Base-by-base conservation (phyloP, 2,329 filamentous ascomycete species). In the Septoria petroselini region DNA sequence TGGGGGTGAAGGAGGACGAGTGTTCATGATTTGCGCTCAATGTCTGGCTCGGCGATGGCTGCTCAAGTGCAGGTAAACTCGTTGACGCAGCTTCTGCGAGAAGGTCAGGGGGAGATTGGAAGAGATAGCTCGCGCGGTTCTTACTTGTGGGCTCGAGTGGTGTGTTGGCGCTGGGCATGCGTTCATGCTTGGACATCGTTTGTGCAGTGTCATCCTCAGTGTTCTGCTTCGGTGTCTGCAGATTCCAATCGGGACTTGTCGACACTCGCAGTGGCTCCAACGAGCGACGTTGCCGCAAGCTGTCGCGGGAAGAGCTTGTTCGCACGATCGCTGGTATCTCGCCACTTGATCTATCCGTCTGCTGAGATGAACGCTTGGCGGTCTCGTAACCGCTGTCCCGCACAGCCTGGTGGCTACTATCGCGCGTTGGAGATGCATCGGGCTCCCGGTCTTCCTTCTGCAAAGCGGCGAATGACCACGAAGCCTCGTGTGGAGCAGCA, bases 71-170 rank as follows among this genome's bases (percentile, higher is more conserved):
- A 14, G 43, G 39, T 38, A 45, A 23, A 9, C 43, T 27, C 7
- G 47, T 30, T 27, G 41, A 34, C 42, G 43, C 17, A 39, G 42
- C 46, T 53, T 45, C 51, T 49, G 40, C 31, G 30, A 59, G 41
- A 34, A 53, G 48, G 25, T 58, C 58, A 18, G 73, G 71, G 9
- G 72, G 70, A 7, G 71, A 70, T 47, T 71, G 65, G 58, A 77
- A 75, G 3, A 76, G 64, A 21, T 71, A 66, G 11, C 75, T 74
- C 7, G 72, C 71, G 50, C 70, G 69, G 49, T 76, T 70, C 54
- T 74, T 73, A 23, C 70, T 67, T 7, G 68, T 71, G 15, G 72
- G 68, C 39, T 73, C 68, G 15, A 73, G 61, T 6, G 71, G 70
- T 7, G 62, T 67, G 38, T 60, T 60, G 9, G 52, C 56, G 42